A percentile compares a stretch with the other conserved stretches of the same genome.
These are phyloP conservation scores for Prinsepia uniflora DNA, from an alignment of 306 rosid genomes.

Conservation along the genomic window DNA sequence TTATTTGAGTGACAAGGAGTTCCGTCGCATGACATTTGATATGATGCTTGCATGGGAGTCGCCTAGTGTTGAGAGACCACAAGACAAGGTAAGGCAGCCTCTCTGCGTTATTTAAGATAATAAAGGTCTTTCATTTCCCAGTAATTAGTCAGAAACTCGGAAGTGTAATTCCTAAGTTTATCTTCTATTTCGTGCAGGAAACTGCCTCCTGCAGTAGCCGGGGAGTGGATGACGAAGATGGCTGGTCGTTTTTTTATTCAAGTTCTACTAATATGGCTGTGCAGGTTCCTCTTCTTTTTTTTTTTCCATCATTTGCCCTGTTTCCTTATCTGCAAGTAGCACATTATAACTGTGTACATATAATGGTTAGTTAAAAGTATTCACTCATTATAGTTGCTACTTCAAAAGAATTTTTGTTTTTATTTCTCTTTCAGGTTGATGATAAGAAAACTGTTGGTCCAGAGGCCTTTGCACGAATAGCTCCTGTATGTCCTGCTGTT, in stretches of 20 bases:
- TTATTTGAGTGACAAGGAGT: conserved; percentile 54
- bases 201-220: conserved; percentile 32
- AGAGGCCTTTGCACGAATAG: conserved; percentile 88
- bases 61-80: conserved; percentile 48
- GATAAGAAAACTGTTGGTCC: conserved; percentile 72
- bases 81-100: conserved; percentile 41
- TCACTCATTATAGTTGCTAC: neutral
- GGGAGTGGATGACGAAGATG: conserved; percentile 57
- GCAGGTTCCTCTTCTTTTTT: conserved; percentile 65
- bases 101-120: conserved; percentile 17
- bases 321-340: conserved; percentile 17
- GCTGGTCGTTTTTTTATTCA: conserved; percentile 72
- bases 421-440: conserved; percentile 51
- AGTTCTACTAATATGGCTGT: conserved; percentile 78
- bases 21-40: conserved; percentile 69
- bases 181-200: conserved; percentile 41
- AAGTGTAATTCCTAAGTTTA: neutral
- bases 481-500: conserved; percentile 66
- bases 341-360: conserved; percentile 8
- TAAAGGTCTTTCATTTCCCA: neutral
- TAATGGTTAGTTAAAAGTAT: conserved; percentile 14
- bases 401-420: conserved; percentile 8
- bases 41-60: conserved; percentile 97
- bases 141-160: neutral
- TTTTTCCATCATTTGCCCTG: conserved; percentile 2